A percentile compares a stretch with the other conserved stretches of the same genome.
These are phyloP conservation scores for Chaetoceros tenuissimus DNA, from an alignment of 108 stramenopile genomes.

Conservation along the genomic window DNA sequence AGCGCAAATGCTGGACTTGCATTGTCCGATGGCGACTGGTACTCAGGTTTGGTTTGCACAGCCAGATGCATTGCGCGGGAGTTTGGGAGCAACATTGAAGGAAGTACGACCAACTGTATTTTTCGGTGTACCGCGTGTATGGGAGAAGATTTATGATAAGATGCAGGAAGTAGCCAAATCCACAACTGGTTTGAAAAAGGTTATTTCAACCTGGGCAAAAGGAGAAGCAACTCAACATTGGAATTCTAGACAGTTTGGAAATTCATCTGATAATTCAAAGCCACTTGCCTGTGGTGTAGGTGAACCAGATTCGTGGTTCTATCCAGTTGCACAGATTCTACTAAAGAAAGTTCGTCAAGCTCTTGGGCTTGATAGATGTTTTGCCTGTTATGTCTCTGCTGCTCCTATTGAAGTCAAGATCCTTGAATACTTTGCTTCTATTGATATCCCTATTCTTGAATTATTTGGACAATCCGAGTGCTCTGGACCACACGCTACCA, in stretches of 20 bases:
- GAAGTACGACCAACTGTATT: conserved; percentile 69
- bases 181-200: conserved; percentile 32
- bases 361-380: conserved; percentile 49
- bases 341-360: conserved; percentile 31
- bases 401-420: conserved; percentile 59
- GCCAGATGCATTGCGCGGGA: conserved; percentile 62
- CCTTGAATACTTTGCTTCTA: conserved; percentile 54
- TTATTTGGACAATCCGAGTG: conserved; percentile 71
- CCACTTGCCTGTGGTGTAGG: too few relatives aligned
- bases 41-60: conserved; percentile 50
- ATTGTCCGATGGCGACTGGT: conserved; percentile 33
- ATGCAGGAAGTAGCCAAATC: conserved; percentile 51
- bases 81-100: conserved; percentile 41
- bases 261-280: not conserved
- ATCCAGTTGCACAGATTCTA: conserved; percentile 23
- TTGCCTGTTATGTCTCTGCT: conserved; percentile 43
- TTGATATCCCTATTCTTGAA: conserved; percentile 62
- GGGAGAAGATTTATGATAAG: conserved; percentile 83
- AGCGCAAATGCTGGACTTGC: conserved; percentile 43
- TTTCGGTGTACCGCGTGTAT: conserved; percentile 79
- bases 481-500: conserved; percentile 55
- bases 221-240: conserved; percentile 17
- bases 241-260: conserved; percentile 5
- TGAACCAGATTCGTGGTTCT: too few relatives aligned
- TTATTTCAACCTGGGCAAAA: conserved; percentile 61